A percentile compares a stretch with the other conserved stretches of the same genome.
Conservation (phyloP, 2,329 filamentous ascomycete genomes). For the Epichloe glyceriae region DNA sequence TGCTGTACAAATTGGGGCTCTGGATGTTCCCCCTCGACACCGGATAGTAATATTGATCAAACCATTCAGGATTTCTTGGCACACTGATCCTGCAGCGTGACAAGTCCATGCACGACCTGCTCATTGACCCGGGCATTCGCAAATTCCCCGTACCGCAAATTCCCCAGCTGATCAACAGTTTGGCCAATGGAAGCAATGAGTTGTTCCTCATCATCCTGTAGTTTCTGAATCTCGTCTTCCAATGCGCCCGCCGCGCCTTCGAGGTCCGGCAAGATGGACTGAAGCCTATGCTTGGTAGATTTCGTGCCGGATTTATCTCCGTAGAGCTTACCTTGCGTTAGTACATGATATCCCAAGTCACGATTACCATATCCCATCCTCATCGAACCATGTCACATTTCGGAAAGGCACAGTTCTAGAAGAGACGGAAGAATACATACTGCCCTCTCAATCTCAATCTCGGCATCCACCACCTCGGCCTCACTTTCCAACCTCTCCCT, state of each 20-base stretch:
- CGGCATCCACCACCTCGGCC: conserved; percentile 44
- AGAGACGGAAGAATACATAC: conserved; percentile 23
- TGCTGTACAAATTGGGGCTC: no score
- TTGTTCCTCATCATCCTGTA: conserved; percentile 50
- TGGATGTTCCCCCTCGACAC: no score
- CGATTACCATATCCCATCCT: no score
- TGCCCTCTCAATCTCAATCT: conserved; percentile 48
- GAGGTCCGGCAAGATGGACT: conserved; percentile 55
- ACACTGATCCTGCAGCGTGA: conserved; percentile 43
- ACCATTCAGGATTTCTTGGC: conserved; percentile 25
- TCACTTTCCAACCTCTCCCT: conserved; percentile 36
- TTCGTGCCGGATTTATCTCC: conserved; percentile 32
- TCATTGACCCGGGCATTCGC: conserved; percentile 48
- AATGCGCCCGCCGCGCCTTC: conserved; percentile 52
- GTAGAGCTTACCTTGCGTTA: conserved; percentile 43
- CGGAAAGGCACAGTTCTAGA: no score
- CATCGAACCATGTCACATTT: no score
- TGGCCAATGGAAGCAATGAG: conserved; percentile 49
- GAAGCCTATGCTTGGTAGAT: conserved; percentile 44
- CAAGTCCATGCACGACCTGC: conserved; percentile 56
- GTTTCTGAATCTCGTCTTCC: conserved; percentile 51
- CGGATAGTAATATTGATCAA: not conserved
- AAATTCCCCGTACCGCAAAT: conserved; percentile 69
- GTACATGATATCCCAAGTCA: not conserved
- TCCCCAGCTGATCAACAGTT: conserved; percentile 62